phyloP scores from a whole-genome alignment of 2,329 filamentous ascomycete species.

The Aotearoamyces nothofagi region DNA sequence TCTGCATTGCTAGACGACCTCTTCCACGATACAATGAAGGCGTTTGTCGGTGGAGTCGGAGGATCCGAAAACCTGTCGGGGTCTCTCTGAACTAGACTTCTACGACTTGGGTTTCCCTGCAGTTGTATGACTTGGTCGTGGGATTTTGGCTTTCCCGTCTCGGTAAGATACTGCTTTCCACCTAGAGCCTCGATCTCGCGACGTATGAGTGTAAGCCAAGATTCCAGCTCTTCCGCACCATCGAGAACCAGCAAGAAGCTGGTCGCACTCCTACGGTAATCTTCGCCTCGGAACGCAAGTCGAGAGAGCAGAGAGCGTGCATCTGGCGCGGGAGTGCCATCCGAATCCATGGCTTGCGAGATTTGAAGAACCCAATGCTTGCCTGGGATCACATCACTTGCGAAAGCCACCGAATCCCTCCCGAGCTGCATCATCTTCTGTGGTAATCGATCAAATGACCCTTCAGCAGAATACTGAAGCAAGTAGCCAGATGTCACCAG shows the following conservation, averaged over 20 bases:
- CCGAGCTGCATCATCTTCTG: constrained; percentile 60
- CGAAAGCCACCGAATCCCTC: constrained; percentile 66
- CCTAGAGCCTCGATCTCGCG: constrained; percentile 56
- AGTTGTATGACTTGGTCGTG: constrained; percentile 21
- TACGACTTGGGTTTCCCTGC: constrained; percentile 13
- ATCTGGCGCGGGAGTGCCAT: constrained; percentile 33
- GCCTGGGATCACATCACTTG: constrained; percentile 65
- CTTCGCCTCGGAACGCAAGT: constrained; percentile 40
- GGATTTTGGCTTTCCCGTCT: constrained; percentile 37
- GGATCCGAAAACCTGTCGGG: constrained; percentile 10
- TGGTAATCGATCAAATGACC: constrained; percentile 53
- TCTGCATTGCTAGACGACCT: neutral
- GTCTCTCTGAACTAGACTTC: constrained; percentile 12
- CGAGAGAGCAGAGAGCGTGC: constrained; percentile 50
- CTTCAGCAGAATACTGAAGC: constrained; percentile 59
- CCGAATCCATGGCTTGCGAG: constrained; percentile 46
- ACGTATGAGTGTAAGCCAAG: constrained; percentile 55
- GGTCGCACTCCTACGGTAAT: constrained; percentile 36
- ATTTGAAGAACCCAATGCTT: constrained; percentile 70
- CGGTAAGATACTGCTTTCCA: constrained; percentile 46
- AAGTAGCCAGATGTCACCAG: constrained; percentile 55
- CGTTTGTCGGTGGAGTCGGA: constrained; percentile 8
- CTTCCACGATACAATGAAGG: neutral
- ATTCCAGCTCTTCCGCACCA: constrained; percentile 58
- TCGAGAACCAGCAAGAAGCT: constrained; percentile 63